phyloP scores from a whole-genome alignment of 345 rosid species.

The Xanthoceras sorbifolium region DNA sequence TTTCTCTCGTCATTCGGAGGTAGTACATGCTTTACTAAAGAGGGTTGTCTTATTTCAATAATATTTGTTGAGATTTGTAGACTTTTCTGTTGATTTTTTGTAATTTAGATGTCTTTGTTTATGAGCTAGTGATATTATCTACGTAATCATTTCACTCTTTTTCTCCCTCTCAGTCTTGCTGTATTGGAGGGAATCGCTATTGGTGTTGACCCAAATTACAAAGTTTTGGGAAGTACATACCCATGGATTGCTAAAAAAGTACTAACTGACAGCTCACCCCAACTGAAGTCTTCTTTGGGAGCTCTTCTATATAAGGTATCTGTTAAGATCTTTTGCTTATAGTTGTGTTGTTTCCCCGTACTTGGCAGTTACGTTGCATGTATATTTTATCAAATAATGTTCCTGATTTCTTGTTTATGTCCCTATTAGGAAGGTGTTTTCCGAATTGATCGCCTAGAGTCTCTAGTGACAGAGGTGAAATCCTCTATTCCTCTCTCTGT shows the following conservation, averaged over 20 bases:
- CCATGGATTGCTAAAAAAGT: constrained; percentile 99
- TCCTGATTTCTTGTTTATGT: constrained; percentile 12
- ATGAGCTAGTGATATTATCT: constrained; percentile 1
- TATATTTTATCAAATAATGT: neutral
- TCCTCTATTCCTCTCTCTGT: constrained; percentile 21
- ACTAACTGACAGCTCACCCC: constrained; percentile 82
- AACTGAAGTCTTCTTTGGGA: constrained; percentile 72
- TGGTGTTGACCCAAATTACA: constrained; percentile 74
- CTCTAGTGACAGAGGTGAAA: constrained; percentile 78
- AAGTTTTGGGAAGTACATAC: constrained; percentile 92
- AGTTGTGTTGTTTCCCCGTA: neutral
- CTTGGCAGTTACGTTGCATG: neutral
- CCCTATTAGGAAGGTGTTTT: constrained; percentile 76
- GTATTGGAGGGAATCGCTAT: constrained; percentile 96
- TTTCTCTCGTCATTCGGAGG: constrained; percentile 95
- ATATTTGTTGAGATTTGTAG: neutral
- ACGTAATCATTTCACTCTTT: constrained; percentile 5
- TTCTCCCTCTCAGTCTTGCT: constrained; percentile 65
- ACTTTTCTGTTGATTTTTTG: constrained; percentile 5
- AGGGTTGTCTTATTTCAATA: neutral
- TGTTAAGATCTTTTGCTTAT: constrained; percentile 1
- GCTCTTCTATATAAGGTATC: constrained; percentile 80
- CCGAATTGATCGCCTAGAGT: constrained; percentile 91
- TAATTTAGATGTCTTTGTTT: neutral
- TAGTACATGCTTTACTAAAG: constrained; percentile 29